phyloP scores from a whole-genome alignment of 148 eudicot species.

The Rhododendron molle region DNA sequence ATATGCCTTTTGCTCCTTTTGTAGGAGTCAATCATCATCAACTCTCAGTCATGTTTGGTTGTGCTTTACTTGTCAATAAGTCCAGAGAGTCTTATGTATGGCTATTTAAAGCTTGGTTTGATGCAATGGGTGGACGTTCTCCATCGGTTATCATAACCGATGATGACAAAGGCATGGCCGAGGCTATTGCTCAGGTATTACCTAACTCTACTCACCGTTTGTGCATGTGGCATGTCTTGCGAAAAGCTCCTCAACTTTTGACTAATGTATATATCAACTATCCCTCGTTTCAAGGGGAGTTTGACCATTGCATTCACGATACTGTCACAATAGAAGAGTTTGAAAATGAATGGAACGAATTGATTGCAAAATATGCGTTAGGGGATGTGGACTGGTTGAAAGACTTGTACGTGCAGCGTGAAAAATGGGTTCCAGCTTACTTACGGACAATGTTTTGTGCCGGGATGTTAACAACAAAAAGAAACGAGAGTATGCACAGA shows the following conservation, averaged over 20 bases:
- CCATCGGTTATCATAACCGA: not conserved
- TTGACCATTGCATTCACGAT: not conserved
- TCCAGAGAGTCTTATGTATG: not conserved
- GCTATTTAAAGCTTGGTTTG: conserved; percentile 2
- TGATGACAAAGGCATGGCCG: not conserved
- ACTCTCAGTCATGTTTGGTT: not conserved
- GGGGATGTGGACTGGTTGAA: not conserved
- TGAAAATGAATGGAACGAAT: not conserved
- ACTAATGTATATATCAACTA: not conserved
- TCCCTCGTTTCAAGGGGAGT: not conserved
- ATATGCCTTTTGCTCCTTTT: conserved; percentile 2
- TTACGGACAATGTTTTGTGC: not conserved
- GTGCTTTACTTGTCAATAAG: not conserved
- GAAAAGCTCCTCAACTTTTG: not conserved
- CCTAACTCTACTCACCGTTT: not conserved
- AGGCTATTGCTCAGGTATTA: not conserved
- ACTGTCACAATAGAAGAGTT: not conserved
- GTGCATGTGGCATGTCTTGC: conserved; percentile 1
- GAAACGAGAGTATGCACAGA: not conserved
- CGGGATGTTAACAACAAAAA: not conserved
- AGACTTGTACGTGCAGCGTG: not conserved
- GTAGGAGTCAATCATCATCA: not conserved
- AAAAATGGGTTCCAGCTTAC: not conserved
- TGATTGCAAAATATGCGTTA: not conserved
- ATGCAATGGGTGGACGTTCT: not conserved